Evolutionary conservation across 352 stramenopile species (phyloP), one percentile per base, ranked within the genome.

Genomic region (Albugo candida): DNA sequence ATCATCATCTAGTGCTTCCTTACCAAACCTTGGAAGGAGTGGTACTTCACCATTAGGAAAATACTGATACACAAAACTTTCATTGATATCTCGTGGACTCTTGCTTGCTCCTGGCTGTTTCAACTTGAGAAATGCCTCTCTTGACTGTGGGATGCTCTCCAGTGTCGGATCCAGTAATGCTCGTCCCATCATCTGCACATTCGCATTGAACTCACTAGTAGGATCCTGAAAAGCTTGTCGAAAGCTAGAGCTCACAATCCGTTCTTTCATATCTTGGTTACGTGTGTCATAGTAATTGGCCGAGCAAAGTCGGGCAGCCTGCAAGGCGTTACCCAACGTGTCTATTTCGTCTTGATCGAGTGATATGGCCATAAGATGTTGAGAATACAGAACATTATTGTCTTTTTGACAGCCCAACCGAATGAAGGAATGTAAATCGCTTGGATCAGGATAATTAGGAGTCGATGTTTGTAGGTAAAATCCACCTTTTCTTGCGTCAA

Each of bases 381-480:
- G 75, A 27, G 70, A 63, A 46, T 78, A 88, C 24, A 76, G 59
- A 46, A 88, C 58, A 43, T 88, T 88, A 57, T 88, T 81, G 52
- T 83, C 67, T 2, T 50, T 21, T 40, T 88, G 75, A 36, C 75
- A 88, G 2, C 75, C 75, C 35, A 88, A 61, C 24, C 50, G 64
- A 35, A 83, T 65, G 31, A 85, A 85, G n/a, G 53, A 55, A 13
- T 60, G 49, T 21, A 53, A 53, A 5, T 36, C 31, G 37, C 35
- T n/a, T 19, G 75, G 75, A 45, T 88, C 75, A 0, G 75, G 75
- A 48, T 79, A 88, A 45, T 77, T 75, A 1, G 75, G 75, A 44
- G 75, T 88, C 19, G 75, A 85, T 13, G 72, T 77, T 55, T 88
- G 75, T 36, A 88, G 41, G 38, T 75, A 73, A 51, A 83, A 79